Conservation (phyloP, 306 rosid genomes). For the Prunus persica region DNA sequence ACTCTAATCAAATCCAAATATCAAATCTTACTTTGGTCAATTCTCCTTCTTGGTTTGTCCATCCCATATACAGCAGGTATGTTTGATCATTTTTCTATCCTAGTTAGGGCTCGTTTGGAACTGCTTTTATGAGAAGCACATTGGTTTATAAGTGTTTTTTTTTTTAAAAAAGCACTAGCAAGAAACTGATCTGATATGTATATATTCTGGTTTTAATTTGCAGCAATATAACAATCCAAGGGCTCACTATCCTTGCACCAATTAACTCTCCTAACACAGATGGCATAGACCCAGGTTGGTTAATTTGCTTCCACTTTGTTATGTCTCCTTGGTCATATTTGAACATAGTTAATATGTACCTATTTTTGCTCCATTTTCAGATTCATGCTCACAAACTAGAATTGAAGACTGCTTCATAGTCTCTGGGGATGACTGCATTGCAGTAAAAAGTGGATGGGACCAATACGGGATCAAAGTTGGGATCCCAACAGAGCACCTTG, state of each 20-base stretch:
- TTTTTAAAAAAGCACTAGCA: too few relatives aligned
- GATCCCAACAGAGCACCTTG: constrained; percentile 53
- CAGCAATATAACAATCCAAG: constrained; percentile 50
- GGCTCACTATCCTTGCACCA: constrained; percentile 67
- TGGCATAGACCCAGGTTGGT: constrained; percentile 66
- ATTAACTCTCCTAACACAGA: constrained; percentile 69
- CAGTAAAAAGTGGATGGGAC: constrained; percentile 76
- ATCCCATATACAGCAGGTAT: constrained; percentile 68
- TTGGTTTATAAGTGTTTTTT: too few relatives aligned
- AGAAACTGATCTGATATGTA: too few relatives aligned
- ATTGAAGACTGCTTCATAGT: constrained; percentile 72
- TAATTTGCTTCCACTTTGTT: not conserved
- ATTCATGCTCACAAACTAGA: constrained; percentile 48
- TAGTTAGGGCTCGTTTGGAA: too few relatives aligned
- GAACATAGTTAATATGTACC: not conserved
- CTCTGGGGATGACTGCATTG: constrained; percentile 73
- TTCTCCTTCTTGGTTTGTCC: constrained; percentile 81
- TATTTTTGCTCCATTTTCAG: constrained; percentile 20
- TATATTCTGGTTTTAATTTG: not conserved
- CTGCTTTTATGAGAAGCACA: too few relatives aligned
- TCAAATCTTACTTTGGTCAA: constrained; percentile 59
- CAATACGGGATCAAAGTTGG: constrained; percentile 57
- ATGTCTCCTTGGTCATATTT: not conserved
- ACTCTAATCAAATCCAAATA: constrained; percentile 54
- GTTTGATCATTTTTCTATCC: not conserved